A percentile compares a stretch with the other conserved stretches of the same genome.
Conservation (phyloP, 179 eudicot species). For the Camellia oleifera region DNA sequence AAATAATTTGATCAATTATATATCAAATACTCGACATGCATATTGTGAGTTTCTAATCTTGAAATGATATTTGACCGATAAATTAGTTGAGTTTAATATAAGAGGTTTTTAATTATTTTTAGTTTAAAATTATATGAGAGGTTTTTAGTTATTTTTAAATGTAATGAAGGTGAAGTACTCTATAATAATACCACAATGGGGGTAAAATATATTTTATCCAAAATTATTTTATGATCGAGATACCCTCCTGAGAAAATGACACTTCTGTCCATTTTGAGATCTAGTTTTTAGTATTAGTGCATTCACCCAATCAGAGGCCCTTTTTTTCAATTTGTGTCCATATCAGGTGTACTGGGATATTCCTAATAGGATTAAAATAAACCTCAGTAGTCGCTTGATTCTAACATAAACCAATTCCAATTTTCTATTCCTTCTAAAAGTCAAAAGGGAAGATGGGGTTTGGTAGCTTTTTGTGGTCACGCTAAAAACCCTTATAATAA, state of each 20-base stretch:
- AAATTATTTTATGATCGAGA: neutral
- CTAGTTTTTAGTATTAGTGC: neutral
- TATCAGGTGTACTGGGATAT: slow-evolving; percentile 13
- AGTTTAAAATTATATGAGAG: too few relatives aligned
- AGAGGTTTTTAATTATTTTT: too few relatives aligned
- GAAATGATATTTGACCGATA: too few relatives aligned
- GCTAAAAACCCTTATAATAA: neutral
- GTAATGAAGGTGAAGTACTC: too few relatives aligned
- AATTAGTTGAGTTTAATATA: too few relatives aligned
- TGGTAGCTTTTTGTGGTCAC: slow-evolving; percentile 10
- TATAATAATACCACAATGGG: too few relatives aligned
- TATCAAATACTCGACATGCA: too few relatives aligned
- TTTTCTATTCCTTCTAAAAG: neutral
- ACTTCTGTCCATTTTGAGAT: neutral
- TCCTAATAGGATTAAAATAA: slow-evolving; percentile 13
- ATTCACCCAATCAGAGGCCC: neutral
- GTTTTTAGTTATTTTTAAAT: too few relatives aligned
- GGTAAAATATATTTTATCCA: too few relatives aligned
- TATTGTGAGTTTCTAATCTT: too few relatives aligned
- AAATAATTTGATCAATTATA: too few relatives aligned
- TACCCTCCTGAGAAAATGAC: neutral
- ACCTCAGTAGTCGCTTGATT: slow-evolving; percentile 7
- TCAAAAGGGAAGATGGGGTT: slow-evolving; percentile 10
- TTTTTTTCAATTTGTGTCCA: slow-evolving; percentile 8
- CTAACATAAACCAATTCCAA: slow-evolving; percentile 3